Conservation (phyloP, 768 basidiomycete genomes). For the Crucibulum laeve region DNA sequence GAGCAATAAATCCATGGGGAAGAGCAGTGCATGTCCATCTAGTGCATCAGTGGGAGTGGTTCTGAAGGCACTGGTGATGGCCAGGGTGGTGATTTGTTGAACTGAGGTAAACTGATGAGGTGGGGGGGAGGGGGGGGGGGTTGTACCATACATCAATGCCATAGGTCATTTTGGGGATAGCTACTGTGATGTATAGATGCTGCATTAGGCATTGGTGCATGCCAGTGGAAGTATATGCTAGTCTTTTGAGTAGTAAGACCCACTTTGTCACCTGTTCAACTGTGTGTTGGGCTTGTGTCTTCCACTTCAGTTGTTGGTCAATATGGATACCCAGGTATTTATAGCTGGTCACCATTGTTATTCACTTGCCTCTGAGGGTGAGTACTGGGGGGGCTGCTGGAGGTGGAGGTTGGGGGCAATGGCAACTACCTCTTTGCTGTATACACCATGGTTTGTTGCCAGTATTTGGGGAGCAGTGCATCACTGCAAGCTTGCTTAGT, state of each 20-base stretch:
- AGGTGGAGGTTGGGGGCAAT: too few relatives aligned
- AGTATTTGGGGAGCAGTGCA: not conserved
- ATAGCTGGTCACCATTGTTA: not conserved
- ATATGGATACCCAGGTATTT: slow-evolving; percentile 11
- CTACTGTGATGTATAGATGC: slow-evolving; percentile 14
- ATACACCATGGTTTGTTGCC: too few relatives aligned
- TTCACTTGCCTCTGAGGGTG: not conserved
- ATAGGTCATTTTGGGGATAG: slow-evolving; percentile 14
- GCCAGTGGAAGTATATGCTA: slow-evolving; percentile 8
- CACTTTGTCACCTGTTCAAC: slow-evolving; percentile 7
- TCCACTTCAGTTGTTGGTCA: slow-evolving; percentile 12
- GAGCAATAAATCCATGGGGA: slow-evolving; percentile 9
- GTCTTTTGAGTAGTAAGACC: not conserved
- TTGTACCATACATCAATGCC: slow-evolving; percentile 16
- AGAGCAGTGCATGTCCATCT: slow-evolving; percentile 11
- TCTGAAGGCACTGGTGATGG: slow-evolving; percentile 9
- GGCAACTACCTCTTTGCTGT: too few relatives aligned
- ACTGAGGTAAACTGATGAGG: not conserved
- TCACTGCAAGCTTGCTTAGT: not conserved
- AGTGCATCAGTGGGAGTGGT: slow-evolving; percentile 11
- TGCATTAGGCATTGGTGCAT: slow-evolving; percentile 5
- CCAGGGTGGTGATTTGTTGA: slow-evolving; percentile 10
- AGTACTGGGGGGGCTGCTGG: too few relatives aligned
- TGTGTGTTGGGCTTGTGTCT: slow-evolving; percentile 5
- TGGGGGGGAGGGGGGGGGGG: slow-evolving; percentile 3